Evolutionary conservation across 2,329 filamentous ascomycete species (phyloP).

Genomic region (Fusarium setosum): DNA sequence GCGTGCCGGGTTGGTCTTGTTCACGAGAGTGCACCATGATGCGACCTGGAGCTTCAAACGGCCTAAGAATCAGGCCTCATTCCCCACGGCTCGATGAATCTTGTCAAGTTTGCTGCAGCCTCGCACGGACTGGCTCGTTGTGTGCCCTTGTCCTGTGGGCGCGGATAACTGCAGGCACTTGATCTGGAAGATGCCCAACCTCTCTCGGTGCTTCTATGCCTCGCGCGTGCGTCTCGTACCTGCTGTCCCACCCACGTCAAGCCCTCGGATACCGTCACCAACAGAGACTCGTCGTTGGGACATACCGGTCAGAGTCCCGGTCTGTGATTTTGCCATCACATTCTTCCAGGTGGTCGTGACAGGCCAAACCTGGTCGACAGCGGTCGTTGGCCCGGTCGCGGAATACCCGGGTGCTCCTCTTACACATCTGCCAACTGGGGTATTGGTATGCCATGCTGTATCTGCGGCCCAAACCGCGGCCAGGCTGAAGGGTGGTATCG

Average conservation of each 20-base stretch:
- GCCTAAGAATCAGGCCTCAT: constrained; percentile 26
- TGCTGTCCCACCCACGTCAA: constrained; percentile 31
- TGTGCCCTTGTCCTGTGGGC: constrained; percentile 10
- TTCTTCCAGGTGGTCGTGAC: constrained; percentile 20
- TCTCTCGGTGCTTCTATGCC: constrained; percentile 22
- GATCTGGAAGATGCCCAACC: constrained; percentile 26
- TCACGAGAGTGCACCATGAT: not conserved
- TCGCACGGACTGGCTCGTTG: constrained; percentile 19
- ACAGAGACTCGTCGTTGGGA: constrained; percentile 9
- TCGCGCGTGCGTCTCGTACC: constrained; percentile 37
- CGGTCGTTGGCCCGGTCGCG: constrained; percentile 25
- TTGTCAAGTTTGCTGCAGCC: constrained; percentile 25
- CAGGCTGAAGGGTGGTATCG: constrained; percentile 33
- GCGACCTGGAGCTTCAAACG: constrained; percentile 11
- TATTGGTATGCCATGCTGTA: constrained; percentile 26
- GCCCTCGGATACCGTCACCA: constrained; percentile 13
- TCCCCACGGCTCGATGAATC: constrained; percentile 20
- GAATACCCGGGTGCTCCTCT: constrained; percentile 29
- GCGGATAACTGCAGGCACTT: constrained; percentile 25
- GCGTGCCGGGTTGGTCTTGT: constrained; percentile 11
- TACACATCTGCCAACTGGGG: constrained; percentile 20
- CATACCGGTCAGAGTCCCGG: constrained; percentile 4
- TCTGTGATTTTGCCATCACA: constrained; percentile 22
- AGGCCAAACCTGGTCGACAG: constrained; percentile 23
- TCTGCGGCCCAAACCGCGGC: constrained; percentile 41